phyloP scores from a whole-genome alignment of 1,284 basidiomycete genomes.

The Meira nashicola region DNA sequence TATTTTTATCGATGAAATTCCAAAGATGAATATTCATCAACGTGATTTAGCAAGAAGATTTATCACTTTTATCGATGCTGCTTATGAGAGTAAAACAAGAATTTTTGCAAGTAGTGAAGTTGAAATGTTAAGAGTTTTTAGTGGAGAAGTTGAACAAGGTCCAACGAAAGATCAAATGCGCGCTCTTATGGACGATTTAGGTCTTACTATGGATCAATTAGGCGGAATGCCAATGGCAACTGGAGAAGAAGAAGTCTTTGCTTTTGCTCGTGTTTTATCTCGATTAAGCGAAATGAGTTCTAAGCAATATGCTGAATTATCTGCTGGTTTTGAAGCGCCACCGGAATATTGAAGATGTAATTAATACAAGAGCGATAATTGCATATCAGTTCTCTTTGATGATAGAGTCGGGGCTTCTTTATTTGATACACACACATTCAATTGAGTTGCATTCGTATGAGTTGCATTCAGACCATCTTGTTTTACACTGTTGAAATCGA shows the following conservation, averaged over 20 bases:
- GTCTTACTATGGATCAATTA: constrained; percentile 45
- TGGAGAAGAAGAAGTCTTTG: constrained; percentile 51
- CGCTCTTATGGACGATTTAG: constrained; percentile 48
- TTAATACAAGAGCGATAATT: too few species aligned
- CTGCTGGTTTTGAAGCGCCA: constrained; percentile 13
- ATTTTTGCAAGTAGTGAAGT: constrained; percentile 41
- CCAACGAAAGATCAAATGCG: constrained; percentile 45
- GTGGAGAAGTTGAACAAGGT: constrained; percentile 20
- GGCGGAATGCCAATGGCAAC: constrained; percentile 49
- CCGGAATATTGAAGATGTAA: constrained; percentile 13
- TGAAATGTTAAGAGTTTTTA: constrained; percentile 47
- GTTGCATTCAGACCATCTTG: too few species aligned
- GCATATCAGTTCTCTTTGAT: too few species aligned
- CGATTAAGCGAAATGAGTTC: constrained; percentile 49
- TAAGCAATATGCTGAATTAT: constrained; percentile 29
- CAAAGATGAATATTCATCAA: constrained; percentile 71
- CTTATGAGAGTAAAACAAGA: constrained; percentile 51
- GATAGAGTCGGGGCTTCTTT: too few species aligned
- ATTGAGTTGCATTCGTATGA: too few species aligned
- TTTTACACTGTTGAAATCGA: too few species aligned
- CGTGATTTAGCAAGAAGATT: constrained; percentile 86
- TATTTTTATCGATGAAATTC: constrained; percentile 81
- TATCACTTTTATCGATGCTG: constrained; percentile 93
- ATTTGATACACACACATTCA: too few species aligned
- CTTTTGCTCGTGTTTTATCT: constrained; percentile 49